These are phyloP conservation scores for Aspergillus leporis DNA, from an alignment of 495 filamentous ascomycete species.

Conservation along the genomic window DNA sequence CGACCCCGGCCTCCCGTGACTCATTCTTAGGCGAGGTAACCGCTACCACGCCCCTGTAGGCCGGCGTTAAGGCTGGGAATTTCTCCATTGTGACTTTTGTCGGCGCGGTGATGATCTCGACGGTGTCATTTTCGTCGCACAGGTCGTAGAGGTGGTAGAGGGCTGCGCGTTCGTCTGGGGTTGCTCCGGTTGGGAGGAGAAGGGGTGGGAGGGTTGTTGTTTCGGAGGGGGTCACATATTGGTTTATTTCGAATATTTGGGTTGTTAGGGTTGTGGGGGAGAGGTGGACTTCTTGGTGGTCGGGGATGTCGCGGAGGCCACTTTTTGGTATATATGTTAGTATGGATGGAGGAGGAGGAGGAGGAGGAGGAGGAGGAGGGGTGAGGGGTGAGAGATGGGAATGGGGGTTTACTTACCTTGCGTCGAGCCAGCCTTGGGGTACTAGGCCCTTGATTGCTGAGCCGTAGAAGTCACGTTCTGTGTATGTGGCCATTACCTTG, in stretches of 20 bases:
- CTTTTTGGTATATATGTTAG: conserved; percentile 37
- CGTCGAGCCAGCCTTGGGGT: conserved; percentile 74
- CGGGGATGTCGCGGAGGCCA: conserved; percentile 83
- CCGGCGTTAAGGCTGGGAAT: conserved; percentile 16
- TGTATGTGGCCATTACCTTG: conserved; percentile 48
- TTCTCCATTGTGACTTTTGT: conserved; percentile 30
- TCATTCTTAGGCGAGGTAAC: conserved; percentile 29
- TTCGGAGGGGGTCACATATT: conserved; percentile 56
- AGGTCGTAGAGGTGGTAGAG: conserved; percentile 78
- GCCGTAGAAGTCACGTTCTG: conserved; percentile 69
- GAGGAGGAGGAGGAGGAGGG: no score
- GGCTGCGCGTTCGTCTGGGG: conserved; percentile 41
- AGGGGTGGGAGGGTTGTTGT: conserved; percentile 39
- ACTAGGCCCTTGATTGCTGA: conserved; percentile 74
- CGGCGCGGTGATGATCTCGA: conserved; percentile 53
- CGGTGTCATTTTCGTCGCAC: conserved; percentile 60
- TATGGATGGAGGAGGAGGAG: no score
- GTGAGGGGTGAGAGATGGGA: no score
- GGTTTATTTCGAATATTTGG: conserved; percentile 86
- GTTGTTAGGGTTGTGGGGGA: conserved; percentile 72
- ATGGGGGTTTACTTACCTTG: no score
- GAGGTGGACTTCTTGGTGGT: conserved; percentile 93
- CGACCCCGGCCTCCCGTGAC: not conserved
- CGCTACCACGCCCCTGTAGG: conserved; percentile 34
- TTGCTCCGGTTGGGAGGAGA: no score